These are phyloP conservation scores for Dillenia suffruticosa DNA, from an alignment of 164 flowering plant species.

Conservation along the genomic window DNA sequence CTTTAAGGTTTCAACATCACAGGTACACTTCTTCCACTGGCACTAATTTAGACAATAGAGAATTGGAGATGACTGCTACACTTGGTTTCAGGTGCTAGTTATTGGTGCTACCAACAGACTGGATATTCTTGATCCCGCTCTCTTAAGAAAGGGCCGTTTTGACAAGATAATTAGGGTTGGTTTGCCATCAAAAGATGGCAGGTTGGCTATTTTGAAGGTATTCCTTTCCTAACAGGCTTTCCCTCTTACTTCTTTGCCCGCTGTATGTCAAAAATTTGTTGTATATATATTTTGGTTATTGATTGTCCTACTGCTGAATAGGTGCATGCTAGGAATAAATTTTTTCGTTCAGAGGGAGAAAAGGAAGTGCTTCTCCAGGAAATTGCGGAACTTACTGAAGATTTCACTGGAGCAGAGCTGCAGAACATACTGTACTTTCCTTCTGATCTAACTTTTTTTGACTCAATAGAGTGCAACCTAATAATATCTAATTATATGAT, in stretches of 20 bases:
- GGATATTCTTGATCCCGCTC: constrained; percentile 97
- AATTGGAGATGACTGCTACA: constrained; percentile 14
- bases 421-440: constrained; percentile 77
- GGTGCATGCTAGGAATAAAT: constrained; percentile 98
- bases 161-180: constrained; percentile 98
- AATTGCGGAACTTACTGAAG: constrained; percentile 77
- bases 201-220: constrained; percentile 90
- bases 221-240: background rate
- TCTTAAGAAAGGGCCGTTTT: constrained; percentile 93
- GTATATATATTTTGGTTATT: constrained; percentile 7
- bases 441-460: constrained; percentile 1
- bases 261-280: background rate
- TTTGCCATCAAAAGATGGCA: constrained; percentile 89
- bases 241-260: background rate
- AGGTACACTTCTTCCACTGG: constrained; percentile 35
- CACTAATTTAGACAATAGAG: background rate
- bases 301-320: constrained; percentile 15
- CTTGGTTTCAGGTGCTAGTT: constrained; percentile 69
- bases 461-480: constrained; percentile 3
- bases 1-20: constrained; percentile 82
- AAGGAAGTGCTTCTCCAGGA: constrained; percentile 71
- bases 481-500: constrained; percentile 12
- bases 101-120: constrained; percentile 96
- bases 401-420: constrained; percentile 97
- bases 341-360: constrained; percentile 80